Base-by-base conservation (phyloP, 441 rosid species). In the Rhodomyrtus psidioides region DNA sequence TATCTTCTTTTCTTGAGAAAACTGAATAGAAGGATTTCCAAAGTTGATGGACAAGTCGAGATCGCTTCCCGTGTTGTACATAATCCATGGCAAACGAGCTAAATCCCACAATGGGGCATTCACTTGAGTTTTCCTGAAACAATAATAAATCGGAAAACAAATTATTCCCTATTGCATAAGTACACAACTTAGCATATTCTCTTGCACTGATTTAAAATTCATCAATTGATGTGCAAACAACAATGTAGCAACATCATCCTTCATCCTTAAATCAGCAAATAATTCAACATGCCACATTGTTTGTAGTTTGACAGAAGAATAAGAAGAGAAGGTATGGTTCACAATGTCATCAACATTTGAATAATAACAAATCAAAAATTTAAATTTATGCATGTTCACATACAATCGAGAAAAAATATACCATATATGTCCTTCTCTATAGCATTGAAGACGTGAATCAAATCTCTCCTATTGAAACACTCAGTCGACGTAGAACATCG, bases 11-110 rank as follows among this genome's bases (percentile, higher is more conserved):
- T 87, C 87, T 75, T 91, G 92, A 70, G 90, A 83, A 86, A 87
- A 53, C 85, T 89, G 85, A 85, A 60, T 88, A 55, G 27, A 75
- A 56, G 51, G 60, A 23, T 79, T 57, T 53, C 82, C 83, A 54
- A 92, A 92, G 87, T 92, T 91, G 46, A 93, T 88, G 53, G 94
- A 93, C 55, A 93, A 85, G 85, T 93, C 93, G 44, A 93, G 87
- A 88, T 93, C 95, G 83, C 94, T 93, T 81, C 85, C 87, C 9
- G 83, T 15, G 55, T 83, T 85, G 86, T 89, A 91, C 90, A 89
- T 86, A 86, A 86, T 91, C 93, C 94, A 92, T 93, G 55, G 90
- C 86, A 57, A 89, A 92, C 30, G 94, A 93, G 24, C 95, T 94
- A 85, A 89, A 93, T 82, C 81, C 92, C 53, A 93, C 90, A 46